Conservation (phyloP, 192 early-diverging fungal species). For the Glomus cerebriforme region DNA sequence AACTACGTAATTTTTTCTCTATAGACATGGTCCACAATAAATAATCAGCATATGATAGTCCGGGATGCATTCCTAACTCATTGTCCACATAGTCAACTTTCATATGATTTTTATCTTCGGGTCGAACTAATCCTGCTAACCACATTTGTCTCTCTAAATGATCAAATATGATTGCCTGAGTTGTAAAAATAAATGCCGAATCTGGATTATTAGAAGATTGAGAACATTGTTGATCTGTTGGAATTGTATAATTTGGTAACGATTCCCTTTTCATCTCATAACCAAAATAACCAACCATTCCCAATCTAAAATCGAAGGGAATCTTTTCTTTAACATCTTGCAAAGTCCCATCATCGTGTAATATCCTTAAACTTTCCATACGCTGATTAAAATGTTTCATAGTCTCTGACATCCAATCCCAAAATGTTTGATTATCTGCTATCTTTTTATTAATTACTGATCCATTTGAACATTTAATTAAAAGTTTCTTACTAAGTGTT, state of each 20-base stretch:
- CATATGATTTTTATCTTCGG: slow-evolving; percentile 1
- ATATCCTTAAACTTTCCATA: slow-evolving; percentile 25
- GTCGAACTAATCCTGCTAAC: slow-evolving; percentile 40
- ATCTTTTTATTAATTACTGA: background rate
- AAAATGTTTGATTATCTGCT: slow-evolving; percentile 52
- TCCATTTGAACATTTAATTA: slow-evolving; percentile 8
- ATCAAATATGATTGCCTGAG: slow-evolving; percentile 76
- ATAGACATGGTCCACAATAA: slow-evolving; percentile 27
- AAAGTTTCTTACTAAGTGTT: background rate
- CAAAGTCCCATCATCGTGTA: slow-evolving; percentile 30
- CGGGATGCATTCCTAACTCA: slow-evolving; percentile 27
- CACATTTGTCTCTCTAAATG: slow-evolving; percentile 51
- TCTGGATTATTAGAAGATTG: slow-evolving; percentile 55
- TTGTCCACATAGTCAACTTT: background rate
- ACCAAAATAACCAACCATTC: slow-evolving; percentile 87
- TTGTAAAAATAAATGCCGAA: slow-evolving; percentile 73
- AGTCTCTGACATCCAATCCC: slow-evolving; percentile 61
- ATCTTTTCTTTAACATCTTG: slow-evolving; percentile 26
- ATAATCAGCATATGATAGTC: slow-evolving; percentile 30
- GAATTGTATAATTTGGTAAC: slow-evolving; percentile 51
- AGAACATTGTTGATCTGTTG: slow-evolving; percentile 39
- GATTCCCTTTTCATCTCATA: slow-evolving; percentile 93
- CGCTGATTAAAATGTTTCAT: slow-evolving; percentile 39
- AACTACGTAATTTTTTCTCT: background rate
- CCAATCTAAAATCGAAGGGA: slow-evolving; percentile 71